Evolutionary conservation across 192 early-diverging fungal species (phyloP).

Genomic region (Chytriomyces confervae): DNA sequence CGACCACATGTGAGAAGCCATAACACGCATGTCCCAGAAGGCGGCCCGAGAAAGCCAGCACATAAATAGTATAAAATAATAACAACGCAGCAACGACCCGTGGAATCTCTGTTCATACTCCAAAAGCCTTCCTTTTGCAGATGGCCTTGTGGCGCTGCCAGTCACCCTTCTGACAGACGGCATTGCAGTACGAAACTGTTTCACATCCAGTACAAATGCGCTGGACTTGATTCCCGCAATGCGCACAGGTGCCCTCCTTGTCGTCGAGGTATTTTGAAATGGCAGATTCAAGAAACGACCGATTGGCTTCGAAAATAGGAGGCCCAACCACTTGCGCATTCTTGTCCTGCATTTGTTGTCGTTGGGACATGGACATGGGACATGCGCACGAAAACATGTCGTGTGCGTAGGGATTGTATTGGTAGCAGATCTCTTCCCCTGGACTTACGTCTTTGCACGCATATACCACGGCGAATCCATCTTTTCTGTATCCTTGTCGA

Average conservation of each 20-base stretch:
- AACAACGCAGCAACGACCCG: too few species aligned
- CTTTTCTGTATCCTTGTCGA: not conserved
- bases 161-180: constrained; percentile 39
- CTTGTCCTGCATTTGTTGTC: not conserved
- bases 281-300: constrained; percentile 9
- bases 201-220: constrained; percentile 59
- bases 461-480: constrained; percentile 30
- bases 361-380: not conserved
- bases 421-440: constrained; percentile 27
- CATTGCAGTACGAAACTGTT: constrained; percentile 19
- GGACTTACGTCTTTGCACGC: constrained; percentile 7
- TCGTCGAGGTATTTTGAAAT: constrained; percentile 49
- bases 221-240: constrained; percentile 62
- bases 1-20: too few species aligned
- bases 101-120: too few species aligned
- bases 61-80: too few species aligned
- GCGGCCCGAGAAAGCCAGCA: too few species aligned
- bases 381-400: constrained; percentile 15
- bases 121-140: constrained; percentile 52
- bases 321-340: constrained; percentile 19
- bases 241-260: constrained; percentile 61
- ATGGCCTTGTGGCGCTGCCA: constrained; percentile 75
- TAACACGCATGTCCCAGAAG: too few species aligned
- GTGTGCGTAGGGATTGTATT: constrained; percentile 31
- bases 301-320: constrained; percentile 23